These are phyloP conservation scores for Nasturtium officinale DNA, from an alignment of 345 rosid genomes.

Conservation along the genomic window DNA sequence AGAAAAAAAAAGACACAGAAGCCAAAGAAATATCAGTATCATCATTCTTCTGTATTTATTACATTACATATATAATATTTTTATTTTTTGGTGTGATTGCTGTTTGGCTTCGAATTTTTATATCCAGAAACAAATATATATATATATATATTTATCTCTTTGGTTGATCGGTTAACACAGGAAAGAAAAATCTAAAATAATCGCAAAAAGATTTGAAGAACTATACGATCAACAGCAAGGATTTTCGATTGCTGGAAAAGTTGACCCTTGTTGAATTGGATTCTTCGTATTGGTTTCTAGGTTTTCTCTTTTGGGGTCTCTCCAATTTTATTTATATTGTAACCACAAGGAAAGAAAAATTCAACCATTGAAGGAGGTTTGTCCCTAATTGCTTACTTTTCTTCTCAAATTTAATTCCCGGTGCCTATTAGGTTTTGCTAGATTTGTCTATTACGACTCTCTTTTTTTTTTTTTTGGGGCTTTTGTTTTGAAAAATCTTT, in stretches of 20 bases:
- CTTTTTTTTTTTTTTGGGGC: neutral
- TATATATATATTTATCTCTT: neutral
- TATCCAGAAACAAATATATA: slow-evolving; percentile 19
- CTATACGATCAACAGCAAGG: slow-evolving; percentile 3
- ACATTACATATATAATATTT: neutral
- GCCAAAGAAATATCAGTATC: slow-evolving; percentile 34
- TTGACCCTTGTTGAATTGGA: slow-evolving; percentile 31
- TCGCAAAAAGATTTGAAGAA: slow-evolving; percentile 16
- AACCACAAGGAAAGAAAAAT: neutral
- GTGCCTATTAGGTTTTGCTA: slow-evolving; percentile 21
- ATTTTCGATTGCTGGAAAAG: slow-evolving; percentile 32
- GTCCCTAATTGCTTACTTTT: slow-evolving; percentile 10
- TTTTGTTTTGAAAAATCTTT: neutral
- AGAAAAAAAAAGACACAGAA: neutral
- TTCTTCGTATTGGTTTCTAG: slow-evolving; percentile 36
- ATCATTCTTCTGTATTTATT: slow-evolving; percentile 17
- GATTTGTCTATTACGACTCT: neutral
- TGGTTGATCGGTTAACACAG: slow-evolving; percentile 31
- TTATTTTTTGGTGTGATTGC: slow-evolving; percentile 24
- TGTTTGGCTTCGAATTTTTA: slow-evolving; percentile 31
- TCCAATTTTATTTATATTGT: slow-evolving; percentile 14
- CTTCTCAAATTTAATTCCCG: neutral
- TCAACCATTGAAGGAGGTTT: slow-evolving; percentile 24
- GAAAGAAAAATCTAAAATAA: slow-evolving; percentile 20
- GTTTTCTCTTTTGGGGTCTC: slow-evolving; percentile 18